Evolutionary conservation across 2,329 filamentous ascomycete genomes (phyloP).

Genomic region (Arthrinium phaeospermum): DNA sequence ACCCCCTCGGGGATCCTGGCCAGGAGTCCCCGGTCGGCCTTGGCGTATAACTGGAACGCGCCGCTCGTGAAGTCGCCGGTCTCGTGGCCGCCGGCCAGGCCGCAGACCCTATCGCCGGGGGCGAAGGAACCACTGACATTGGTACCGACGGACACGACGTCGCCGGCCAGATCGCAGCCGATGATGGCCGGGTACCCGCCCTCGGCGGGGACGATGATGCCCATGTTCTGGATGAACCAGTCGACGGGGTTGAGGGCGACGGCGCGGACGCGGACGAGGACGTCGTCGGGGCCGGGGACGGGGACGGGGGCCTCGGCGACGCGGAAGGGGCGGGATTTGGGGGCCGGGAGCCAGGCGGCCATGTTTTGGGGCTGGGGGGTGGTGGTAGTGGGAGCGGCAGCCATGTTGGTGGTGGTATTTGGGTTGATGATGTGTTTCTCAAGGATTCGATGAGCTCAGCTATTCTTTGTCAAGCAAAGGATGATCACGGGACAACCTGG

Average conservation of each 20-base stretch:
- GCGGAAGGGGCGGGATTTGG: not conserved
- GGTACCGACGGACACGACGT: constrained; percentile 38
- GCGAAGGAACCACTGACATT: constrained; percentile 27
- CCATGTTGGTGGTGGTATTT: not conserved
- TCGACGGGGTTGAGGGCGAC: constrained; percentile 43
- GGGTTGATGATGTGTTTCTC: not conserved
- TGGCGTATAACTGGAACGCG: constrained; percentile 29
- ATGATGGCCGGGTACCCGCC: constrained; percentile 41
- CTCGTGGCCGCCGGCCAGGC: constrained; percentile 18
- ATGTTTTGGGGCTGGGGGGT: not conserved
- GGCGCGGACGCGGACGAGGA: constrained; percentile 37
- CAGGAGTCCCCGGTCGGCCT: not conserved
- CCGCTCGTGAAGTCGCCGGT: constrained; percentile 26
- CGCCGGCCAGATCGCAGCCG: constrained; percentile 41
- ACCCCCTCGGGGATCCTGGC: constrained; percentile 27
- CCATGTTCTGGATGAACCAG: constrained; percentile 37
- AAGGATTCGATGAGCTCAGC: not conserved
- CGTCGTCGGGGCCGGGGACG: constrained; percentile 25
- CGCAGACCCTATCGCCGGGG: constrained; percentile 35
- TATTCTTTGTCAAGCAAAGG: not conserved
- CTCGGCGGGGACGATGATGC: constrained; percentile 30
- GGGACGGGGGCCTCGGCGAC: not conserved
- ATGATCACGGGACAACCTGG: too few species aligned
- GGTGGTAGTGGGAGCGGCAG: not conserved
- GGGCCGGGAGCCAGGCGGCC: constrained; percentile 10